These are phyloP conservation scores for Aureobasidium vineae DNA, from an alignment of 2,329 filamentous ascomycete species.

Conservation along the genomic window DNA sequence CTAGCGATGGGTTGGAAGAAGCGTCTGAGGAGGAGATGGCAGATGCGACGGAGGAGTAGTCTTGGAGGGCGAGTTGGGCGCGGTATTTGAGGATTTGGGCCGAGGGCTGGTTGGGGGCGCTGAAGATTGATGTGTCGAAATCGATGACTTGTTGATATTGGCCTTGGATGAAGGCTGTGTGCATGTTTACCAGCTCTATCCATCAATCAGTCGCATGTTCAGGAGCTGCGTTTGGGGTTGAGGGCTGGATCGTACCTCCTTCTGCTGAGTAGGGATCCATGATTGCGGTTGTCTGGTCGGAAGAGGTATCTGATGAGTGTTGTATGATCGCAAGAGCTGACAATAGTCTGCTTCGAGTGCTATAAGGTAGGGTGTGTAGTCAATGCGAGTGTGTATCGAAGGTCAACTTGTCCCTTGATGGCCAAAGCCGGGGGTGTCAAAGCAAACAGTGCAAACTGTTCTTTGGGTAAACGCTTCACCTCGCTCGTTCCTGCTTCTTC, in stretches of 20 bases:
- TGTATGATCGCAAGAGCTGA: not conserved
- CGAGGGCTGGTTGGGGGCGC: constrained; percentile 71
- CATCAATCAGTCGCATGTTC: constrained; percentile 25
- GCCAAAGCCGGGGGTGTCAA: constrained; percentile 6
- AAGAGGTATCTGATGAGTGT: not conserved
- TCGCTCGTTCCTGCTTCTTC: not conserved
- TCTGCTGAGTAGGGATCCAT: constrained; percentile 66
- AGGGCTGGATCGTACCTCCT: constrained; percentile 50
- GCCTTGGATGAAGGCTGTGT: constrained; percentile 67
- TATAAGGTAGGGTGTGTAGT: not conserved
- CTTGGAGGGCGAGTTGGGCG: constrained; percentile 77
- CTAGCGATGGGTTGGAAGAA: constrained; percentile 63
- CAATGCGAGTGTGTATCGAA: not conserved
- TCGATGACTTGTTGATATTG: constrained; percentile 85
- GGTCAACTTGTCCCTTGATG: constrained; percentile 25
- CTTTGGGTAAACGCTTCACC: not conserved
- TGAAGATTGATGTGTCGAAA: constrained; percentile 79
- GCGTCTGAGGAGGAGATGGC: constrained; percentile 63
- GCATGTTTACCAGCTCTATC: constrained; percentile 64
- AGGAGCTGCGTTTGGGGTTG: constrained; percentile 8
- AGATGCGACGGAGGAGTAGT: constrained; percentile 69
- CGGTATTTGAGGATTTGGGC: constrained; percentile 77
- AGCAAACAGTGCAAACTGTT: constrained; percentile 23
- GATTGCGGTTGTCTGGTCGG: constrained; percentile 26
- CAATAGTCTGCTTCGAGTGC: too few species aligned